A percentile compares a stretch with the other conserved stretches of the same genome.
Conservation (phyloP, 495 filamentous ascomycete species). For the Collariella sp. region DNA sequence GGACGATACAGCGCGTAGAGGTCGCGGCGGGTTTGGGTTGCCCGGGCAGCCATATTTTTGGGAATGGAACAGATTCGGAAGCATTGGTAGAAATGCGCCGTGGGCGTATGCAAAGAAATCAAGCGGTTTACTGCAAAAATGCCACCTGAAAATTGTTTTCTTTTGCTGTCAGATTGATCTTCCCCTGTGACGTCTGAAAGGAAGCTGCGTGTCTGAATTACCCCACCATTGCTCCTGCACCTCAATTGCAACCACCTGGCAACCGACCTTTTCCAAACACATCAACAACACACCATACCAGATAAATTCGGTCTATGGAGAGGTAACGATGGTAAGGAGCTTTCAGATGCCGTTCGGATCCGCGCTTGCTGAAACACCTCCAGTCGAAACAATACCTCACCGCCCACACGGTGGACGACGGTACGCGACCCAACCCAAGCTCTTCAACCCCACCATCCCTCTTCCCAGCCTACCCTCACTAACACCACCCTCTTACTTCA, state of each 20-base stretch:
- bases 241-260: neutral
- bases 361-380: neutral
- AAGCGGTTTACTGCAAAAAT: too few species aligned
- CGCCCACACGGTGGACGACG: slow-evolving; percentile 79
- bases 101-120: neutral
- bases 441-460: slow-evolving; percentile 12
- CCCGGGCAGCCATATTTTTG: too few species aligned
- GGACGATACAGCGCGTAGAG: too few species aligned
- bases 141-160: too few species aligned
- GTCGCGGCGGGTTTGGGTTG: too few species aligned
- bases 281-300: neutral
- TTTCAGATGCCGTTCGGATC: too few species aligned
- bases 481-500: slow-evolving; percentile 23
- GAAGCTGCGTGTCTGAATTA: neutral
- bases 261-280: neutral
- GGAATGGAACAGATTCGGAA: neutral
- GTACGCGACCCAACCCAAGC: slow-evolving; percentile 37
- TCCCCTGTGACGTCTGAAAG: neutral
- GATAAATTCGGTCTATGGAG: slow-evolving; percentile 17
- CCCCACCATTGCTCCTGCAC: slow-evolving; percentile 1
- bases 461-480: neutral
- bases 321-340: slow-evolving; percentile 36
- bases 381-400: slow-evolving; percentile 98
- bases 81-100: neutral
- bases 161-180: too few species aligned